Evolutionary conservation across 2,329 filamentous ascomycete genomes (phyloP), one percentile per base, ranked within the genome.

Genomic region (Verticillium dahliae): DNA sequence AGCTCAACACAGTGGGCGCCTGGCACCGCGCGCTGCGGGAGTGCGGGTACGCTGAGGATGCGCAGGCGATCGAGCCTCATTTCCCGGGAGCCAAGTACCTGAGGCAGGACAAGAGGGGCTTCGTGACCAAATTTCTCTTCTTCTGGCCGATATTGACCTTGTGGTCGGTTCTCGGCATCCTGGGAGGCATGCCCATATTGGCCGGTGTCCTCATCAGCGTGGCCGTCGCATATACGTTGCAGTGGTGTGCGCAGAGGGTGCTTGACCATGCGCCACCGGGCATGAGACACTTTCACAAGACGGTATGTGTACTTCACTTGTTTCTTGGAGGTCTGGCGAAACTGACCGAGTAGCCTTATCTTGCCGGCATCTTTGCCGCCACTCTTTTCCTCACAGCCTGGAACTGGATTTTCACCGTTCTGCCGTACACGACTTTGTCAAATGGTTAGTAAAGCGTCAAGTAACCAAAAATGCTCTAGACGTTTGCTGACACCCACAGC

Each of bases 301-400:
- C 95, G 62, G 89, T 92, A 80, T 69, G 87, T 78, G 50, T 14
- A 37, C 27, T 27, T 27, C 27, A 27, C 3, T 27, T 27, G 15
- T 7, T 27, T 31, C 55, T 4, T 27, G 14, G 56, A 67, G n/a
- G 63, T 63, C 67, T 39, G 62, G 5, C 1, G n/a, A 65, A 58
- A 59, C 65, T 70, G 62, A 70, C 62, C n/a, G 45, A 13, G 2
- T 31, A 93, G 89, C 94, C 95, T 13, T 98, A 93, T 83, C 81
- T 99, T 67, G 89, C 95, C 0, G 95, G 95, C 61, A 93, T 99
- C 64, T 99, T 99, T 76, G 89, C 92, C 0, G 93, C 82, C 1
- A 90, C 93, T 0, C 75, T 97, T 18, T 96, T 96, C 71, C 88
- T 91, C 79, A 86, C 92, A 4, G 90, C 88, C 34, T 70, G 91